phyloP scores from a whole-genome alignment of 148 eudicot species.

The Linanthus parryae region DNA sequence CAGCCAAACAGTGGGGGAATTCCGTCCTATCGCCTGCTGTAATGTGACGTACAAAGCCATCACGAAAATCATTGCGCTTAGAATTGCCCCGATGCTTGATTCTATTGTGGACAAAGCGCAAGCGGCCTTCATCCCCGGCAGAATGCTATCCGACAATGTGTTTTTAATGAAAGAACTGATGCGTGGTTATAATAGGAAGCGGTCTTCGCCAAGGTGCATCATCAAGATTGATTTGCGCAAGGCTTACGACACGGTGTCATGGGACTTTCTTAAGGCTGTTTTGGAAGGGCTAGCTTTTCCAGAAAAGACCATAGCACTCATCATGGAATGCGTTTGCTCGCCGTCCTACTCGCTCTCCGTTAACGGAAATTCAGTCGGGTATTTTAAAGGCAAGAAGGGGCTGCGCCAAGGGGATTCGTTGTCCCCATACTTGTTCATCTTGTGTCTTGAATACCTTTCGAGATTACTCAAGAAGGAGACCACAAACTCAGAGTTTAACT shows the following conservation, averaged over 20 bases:
- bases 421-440: not conserved
- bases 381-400: not conserved
- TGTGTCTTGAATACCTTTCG: not conserved
- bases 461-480: not conserved
- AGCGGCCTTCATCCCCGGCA: not conserved
- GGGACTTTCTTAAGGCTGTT: not conserved
- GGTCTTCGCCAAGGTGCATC: too few species aligned
- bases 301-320: not conserved
- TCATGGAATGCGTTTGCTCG: not conserved
- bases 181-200: too few species aligned
- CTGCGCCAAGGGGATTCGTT: not conserved
- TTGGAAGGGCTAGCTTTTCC: not conserved
- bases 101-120: not conserved
- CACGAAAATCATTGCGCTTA: too few species aligned
- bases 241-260: too few species aligned
- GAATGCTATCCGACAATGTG: not conserved
- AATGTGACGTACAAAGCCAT: too few species aligned
- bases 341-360: not conserved
- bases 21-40: too few species aligned
- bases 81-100: not conserved
- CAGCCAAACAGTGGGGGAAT: too few species aligned
- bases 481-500: too few species aligned
- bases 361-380: not conserved
- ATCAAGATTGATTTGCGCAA: not conserved
- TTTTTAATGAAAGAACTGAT: too few species aligned